Evolutionary conservation across 2,329 filamentous ascomycete species (phyloP), one percentile per base, ranked within the genome.

Genomic region (Aspergillus carbonarius): DNA sequence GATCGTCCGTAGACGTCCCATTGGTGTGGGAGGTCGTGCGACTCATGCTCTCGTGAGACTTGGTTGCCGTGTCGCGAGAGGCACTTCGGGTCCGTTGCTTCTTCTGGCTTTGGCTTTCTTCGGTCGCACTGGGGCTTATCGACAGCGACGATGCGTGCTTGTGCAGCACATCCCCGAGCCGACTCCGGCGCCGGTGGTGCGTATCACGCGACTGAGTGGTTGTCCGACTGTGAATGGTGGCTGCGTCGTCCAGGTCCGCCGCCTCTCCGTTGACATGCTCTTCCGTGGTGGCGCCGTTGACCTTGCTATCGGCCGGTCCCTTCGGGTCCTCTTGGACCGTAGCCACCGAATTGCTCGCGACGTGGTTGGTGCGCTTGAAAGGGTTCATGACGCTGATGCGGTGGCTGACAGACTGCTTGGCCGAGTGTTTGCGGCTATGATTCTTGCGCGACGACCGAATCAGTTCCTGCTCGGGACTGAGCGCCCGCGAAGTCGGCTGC

Each of bases 361-460:
- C 69, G 55, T 78, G 76, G 37, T 72, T 70, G 5, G 72, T 66
- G 32, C 76, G 76, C 61, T 74, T 78, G 66, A 78, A 78, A 2
- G 74, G 75, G 50, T 78, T 78, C 60, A 78, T 76, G 42, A 75
- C 70, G 58, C 75, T 78, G 58, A 78, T 74, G 10, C 76, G 73
- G 48, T 76, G 73, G 58, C 72, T 73, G 64, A 74, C 70, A 4
- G 74, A 75, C 25, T 72, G 69, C 57, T 74, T 73, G n/a, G 71
- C 67, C 0, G 71, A 73, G 51, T 72, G 70, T 52, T 71, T 73
- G 46, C 68, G 70, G 5, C 58, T 63, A 52, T 74, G 69, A 17
- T 67, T 68, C 17, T 68, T 63, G 15, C 72, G 73, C 23, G 70
- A 67, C 10, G 69, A 59, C 20, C 72, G 73, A 42, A 71, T 72